Evolutionary conservation across 768 basidiomycete species (phyloP), one percentile per base, ranked within the genome.

Genomic region (Boletus tylopilopsis): DNA sequence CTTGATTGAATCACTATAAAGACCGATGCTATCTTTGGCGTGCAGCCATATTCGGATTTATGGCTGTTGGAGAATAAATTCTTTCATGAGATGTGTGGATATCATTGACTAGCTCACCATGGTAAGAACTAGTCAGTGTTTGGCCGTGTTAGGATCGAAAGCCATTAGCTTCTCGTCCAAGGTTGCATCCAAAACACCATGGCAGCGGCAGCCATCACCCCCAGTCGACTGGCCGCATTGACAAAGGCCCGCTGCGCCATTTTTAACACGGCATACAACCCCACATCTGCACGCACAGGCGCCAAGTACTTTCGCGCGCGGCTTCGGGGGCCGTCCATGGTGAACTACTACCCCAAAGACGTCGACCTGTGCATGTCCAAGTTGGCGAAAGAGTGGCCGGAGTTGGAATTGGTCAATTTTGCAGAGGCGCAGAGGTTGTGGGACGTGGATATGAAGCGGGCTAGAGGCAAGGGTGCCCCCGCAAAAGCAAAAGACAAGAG

Each of bases 241-340:
- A 77, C 68, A 1, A 76, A 79, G 42, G 73, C 88, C 6, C 85
- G 84, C 37, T 85, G 82, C 64, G 64, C 75, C 35, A 80, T 97
- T 45, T 95, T 97, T 63, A 81, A 92, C 62, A 95, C 91, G 9
- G 75, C 86, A 4, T 92, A 88, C 71, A 97, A 97, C 69, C 94
- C 94, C 0, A 77, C 77, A 3, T 80, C 79, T 23, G 64, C 81
- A 13, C 84, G 94, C 16, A 94, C 89, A 0, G 95, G 95, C 16
- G 87, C 92, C 23, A 97, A 97, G 72, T 93, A 95, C 72, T 82
- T 97, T 39, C 83, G 87, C 18, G 76, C 79, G 13, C 77, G 87
- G 16, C 80, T 97, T 30, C 81, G 85, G 0, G 95, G 94, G 0
- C 92, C 92, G 0, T 78, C 90, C 23, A 89, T 96, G 85, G 64